These are phyloP conservation scores for Calonectria fujianensis DNA, from an alignment of 2,329 filamentous ascomycete species.

Conservation along the genomic window DNA sequence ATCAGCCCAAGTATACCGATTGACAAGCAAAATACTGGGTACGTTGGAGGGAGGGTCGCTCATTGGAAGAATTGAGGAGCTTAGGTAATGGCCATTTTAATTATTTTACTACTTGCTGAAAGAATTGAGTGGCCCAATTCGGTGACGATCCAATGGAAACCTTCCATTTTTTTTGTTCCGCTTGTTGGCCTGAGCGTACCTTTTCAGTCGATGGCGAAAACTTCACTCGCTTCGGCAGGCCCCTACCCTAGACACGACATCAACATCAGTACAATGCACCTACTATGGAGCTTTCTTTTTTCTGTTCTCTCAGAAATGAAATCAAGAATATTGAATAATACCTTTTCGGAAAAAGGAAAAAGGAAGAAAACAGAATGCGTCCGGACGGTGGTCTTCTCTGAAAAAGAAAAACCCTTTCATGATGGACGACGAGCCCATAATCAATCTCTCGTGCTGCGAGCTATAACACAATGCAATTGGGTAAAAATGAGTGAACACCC, in stretches of 20 bases:
- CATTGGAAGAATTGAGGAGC: background rate
- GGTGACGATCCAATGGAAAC: too few relatives aligned
- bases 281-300: background rate
- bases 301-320: background rate
- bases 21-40: background rate
- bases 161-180: too few relatives aligned
- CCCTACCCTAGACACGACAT: background rate
- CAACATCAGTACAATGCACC: background rate
- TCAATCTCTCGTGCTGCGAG: too few relatives aligned
- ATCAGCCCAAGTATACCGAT: background rate
- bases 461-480: fast-evolving
- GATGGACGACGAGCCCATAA: too few relatives aligned
- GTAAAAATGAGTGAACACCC: background rate
- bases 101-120: background rate
- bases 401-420: too few relatives aligned
- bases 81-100: background rate
- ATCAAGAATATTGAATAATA: too few relatives aligned
- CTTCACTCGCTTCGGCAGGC: background rate
- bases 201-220: too few relatives aligned
- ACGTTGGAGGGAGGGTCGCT: background rate
- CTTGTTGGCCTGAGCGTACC: too few relatives aligned
- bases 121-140: background rate
- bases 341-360: too few relatives aligned
- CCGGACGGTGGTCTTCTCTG: background rate
- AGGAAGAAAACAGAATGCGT: background rate